Base-by-base conservation (phyloP, 805 yeast genomes). In the Lachancea waltii region DNA sequence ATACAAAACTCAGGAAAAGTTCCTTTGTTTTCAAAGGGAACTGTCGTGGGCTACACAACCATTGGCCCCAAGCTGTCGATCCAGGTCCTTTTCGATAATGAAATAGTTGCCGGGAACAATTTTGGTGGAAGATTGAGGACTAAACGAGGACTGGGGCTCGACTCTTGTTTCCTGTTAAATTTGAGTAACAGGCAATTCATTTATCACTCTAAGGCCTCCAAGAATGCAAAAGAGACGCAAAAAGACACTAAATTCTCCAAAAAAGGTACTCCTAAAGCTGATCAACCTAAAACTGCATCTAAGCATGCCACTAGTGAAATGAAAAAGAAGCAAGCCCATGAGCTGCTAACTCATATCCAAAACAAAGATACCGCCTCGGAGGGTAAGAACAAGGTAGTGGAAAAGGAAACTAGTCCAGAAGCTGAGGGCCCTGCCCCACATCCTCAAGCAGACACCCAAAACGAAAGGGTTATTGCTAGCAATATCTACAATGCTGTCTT, bases 1-100 rank as follows among this genome's bases (percentile, higher is more conserved):
- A 83, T 86, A 16, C 81, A 82, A 50, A 84, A 80, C 50, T 77
- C 84, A 17, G 97, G 97, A 36, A 86, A 85, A 54, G 95, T 89
- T 11, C 95, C 96, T 19, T 63, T 80, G 40, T 86, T 82, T 55
- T 72, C 85, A 18, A 82, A 82, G 53, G 99, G 99, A 58, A 87
- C 96, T 1, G 95, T 92, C 38, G 81, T 85, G 35, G 81, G 83
- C 7, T 85, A 85, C 29, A 70, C 76, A 24, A 75, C 79, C 48
- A 70, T 76, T 24, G 74, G 76, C 7, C 53, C 64, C n/a, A 62
- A 55, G 36, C 58, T 73, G 8, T 73, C 80, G 1, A 66, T 92
- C 40, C 86, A 83, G 46, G 79, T 92, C 36, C 60, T 92, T 25
- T 92, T 90, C 69, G 99, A 92, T 54, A 63, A 72, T 40, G 84